Evolutionary conservation across 1,284 basidiomycete species (phyloP).

Genomic region (Coriolopsis trogii): DNA sequence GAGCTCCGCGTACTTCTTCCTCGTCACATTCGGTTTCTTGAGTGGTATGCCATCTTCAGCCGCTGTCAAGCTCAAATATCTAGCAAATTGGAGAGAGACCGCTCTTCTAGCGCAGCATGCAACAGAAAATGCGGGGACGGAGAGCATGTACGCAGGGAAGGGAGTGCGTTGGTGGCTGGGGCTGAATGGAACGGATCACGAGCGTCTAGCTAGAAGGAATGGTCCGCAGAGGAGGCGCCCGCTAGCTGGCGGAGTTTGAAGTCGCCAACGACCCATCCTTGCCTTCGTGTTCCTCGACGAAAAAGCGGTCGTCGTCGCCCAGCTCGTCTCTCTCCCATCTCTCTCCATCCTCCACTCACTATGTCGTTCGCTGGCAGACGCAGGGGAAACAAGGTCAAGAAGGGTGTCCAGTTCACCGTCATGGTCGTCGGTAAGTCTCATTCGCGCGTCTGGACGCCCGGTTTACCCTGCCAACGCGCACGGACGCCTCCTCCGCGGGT

Average conservation of each 20-base stretch:
- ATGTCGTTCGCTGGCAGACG: slow-evolving; percentile 87
- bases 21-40: slow-evolving; percentile 37
- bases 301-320: slow-evolving; percentile 45
- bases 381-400: slow-evolving; percentile 94
- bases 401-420: slow-evolving; percentile 86
- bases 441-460: slow-evolving; percentile 14
- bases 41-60: background rate
- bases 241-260: slow-evolving; percentile 33
- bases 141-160: slow-evolving; percentile 19
- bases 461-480: slow-evolving; percentile 24
- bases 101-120: slow-evolving; percentile 16
- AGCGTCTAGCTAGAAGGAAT: slow-evolving; percentile 12
- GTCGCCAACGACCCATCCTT: slow-evolving; percentile 25
- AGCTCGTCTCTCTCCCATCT: slow-evolving; percentile 29
- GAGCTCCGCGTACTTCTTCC: slow-evolving; percentile 58
- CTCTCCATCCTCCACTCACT: slow-evolving; percentile 33
- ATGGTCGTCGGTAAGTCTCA: slow-evolving; percentile 72
- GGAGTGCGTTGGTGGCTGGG: background rate
- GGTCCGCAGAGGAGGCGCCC: slow-evolving; percentile 13
- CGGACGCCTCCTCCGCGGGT: slow-evolving; percentile 14
- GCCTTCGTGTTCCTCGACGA: slow-evolving; percentile 26
- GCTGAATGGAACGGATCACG: slow-evolving; percentile 7
- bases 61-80: background rate
- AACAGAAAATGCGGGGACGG: slow-evolving; percentile 12
- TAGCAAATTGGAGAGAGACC: background rate